Conservation (phyloP, 1,284 basidiomycete genomes). For the Fistulinella cinereoalba region DNA sequence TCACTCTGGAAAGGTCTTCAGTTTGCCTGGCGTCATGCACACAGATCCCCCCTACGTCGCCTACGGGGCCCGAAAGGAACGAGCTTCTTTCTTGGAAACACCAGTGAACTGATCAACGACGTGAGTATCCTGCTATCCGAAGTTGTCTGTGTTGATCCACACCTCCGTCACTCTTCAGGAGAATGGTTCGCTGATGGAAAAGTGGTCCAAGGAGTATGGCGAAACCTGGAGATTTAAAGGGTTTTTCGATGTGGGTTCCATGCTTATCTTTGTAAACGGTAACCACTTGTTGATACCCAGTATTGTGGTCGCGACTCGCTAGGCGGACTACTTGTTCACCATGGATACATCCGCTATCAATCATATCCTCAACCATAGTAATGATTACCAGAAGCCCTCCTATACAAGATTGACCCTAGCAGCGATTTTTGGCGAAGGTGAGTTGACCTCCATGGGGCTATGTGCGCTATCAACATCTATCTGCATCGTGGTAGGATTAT, state of each 20-base stretch:
- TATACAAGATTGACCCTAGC: slow-evolving; percentile 18
- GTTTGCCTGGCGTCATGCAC: background rate
- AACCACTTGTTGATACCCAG: background rate
- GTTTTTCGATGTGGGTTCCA: slow-evolving; percentile 15
- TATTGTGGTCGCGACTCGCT: background rate
- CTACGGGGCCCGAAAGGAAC: background rate
- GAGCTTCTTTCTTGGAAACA: slow-evolving; percentile 1
- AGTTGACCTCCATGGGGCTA: background rate
- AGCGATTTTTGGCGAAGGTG: slow-evolving; percentile 32
- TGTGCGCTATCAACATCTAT: background rate
- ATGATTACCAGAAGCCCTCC: slow-evolving; percentile 35
- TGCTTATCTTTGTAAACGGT: background rate
- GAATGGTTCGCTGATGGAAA: background rate
- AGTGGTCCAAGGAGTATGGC: slow-evolving; percentile 55
- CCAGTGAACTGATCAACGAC: slow-evolving; percentile 4
- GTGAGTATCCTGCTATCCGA: background rate
- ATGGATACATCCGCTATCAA: slow-evolving; percentile 36
- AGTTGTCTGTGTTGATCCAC: too few relatives aligned
- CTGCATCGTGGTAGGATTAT: slow-evolving; percentile 7
- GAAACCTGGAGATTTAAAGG: slow-evolving; percentile 45
- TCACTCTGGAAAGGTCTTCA: background rate
- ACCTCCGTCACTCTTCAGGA: slow-evolving; percentile 1
- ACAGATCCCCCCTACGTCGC: background rate
- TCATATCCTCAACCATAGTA: slow-evolving; percentile 37
- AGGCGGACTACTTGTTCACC: slow-evolving; percentile 29